phyloP scores from a whole-genome alignment of 116 monocot genomes.

The Cymodocea nodosa region DNA sequence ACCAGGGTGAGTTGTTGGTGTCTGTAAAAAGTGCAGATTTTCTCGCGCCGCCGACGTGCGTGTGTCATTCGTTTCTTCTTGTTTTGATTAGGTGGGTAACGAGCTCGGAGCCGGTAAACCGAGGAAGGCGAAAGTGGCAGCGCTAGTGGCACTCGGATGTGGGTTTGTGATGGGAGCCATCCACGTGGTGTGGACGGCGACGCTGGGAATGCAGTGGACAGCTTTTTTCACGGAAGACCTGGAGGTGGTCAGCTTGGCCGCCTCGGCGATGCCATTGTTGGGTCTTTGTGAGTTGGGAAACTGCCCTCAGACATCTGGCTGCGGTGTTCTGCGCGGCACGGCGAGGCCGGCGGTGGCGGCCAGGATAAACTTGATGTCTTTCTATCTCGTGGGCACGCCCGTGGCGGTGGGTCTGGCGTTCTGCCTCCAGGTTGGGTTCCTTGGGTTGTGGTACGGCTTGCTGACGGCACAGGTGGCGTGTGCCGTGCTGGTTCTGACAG shows the following conservation, averaged over 20 bases:
- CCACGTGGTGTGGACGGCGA: conserved; percentile 43
- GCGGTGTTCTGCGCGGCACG: conserved; percentile 63
- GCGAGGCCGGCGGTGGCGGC: conserved; percentile 52
- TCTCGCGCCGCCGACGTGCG: background rate
- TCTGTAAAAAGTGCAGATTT: background rate
- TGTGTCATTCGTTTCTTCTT: background rate
- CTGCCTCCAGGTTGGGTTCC: conserved; percentile 29
- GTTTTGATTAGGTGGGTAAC: conserved; percentile 45
- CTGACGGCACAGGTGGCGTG: conserved; percentile 49
- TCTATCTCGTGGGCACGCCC: conserved; percentile 59
- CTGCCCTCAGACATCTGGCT: conserved; percentile 72
- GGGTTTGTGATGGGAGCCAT: conserved; percentile 31
- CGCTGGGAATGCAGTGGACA: conserved; percentile 28
- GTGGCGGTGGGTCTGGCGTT: conserved; percentile 54
- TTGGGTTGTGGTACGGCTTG: conserved; percentile 59
- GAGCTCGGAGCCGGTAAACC: conserved; percentile 64
- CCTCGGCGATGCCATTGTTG: conserved; percentile 44
- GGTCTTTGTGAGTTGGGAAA: conserved; percentile 71
- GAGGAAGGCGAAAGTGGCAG: conserved; percentile 33
- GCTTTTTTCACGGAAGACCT: conserved; percentile 39
- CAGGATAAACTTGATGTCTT: conserved; percentile 50
- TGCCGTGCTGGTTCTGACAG: conserved; percentile 28
- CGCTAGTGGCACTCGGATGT: conserved; percentile 52
- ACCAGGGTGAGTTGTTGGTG: conserved; percentile 35
- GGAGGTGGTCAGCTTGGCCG: conserved; percentile 34